These are phyloP conservation scores for Tuber borchii DNA, from an alignment of 495 filamentous ascomycete species.

Conservation along the genomic window DNA sequence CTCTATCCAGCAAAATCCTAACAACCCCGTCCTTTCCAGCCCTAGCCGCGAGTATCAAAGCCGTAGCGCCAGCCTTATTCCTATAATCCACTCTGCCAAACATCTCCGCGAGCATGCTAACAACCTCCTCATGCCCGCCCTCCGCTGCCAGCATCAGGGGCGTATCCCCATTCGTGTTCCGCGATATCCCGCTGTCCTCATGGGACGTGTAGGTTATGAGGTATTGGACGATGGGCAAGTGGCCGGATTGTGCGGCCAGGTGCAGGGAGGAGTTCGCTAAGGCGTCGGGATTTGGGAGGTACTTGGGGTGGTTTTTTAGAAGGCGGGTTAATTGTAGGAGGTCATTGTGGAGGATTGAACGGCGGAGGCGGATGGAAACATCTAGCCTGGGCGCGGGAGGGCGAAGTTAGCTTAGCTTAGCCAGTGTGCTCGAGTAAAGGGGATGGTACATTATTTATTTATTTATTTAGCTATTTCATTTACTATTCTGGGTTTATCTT, in stretches of 20 bases:
- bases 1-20: constrained; percentile 35
- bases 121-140: constrained; percentile 55
- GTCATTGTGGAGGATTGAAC: constrained; percentile 67
- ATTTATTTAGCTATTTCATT: background rate
- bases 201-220: constrained; percentile 52
- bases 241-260: constrained; percentile 63
- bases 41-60: constrained; percentile 56
- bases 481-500: background rate
- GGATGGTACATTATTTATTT: background rate
- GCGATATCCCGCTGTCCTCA: constrained; percentile 54
- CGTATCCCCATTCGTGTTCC: constrained; percentile 66
- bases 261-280: constrained; percentile 69
- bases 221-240: constrained; percentile 54
- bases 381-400: constrained; percentile 52
- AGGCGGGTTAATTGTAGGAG: constrained; percentile 41
- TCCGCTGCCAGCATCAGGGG: constrained; percentile 59
- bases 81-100: constrained; percentile 30
- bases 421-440: background rate
- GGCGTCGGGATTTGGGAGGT: constrained; percentile 50
- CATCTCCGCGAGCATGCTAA: constrained; percentile 45
- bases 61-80: constrained; percentile 51
- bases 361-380: constrained; percentile 58
- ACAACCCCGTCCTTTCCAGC: constrained; percentile 57
- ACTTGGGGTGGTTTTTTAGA: constrained; percentile 58
- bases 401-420: background rate